Percentiles rank a stretch among this genome's conserved stretches.
These are phyloP conservation scores for Penicillium steckii DNA, from an alignment of 495 filamentous ascomycete species.

Conservation along the genomic window DNA sequence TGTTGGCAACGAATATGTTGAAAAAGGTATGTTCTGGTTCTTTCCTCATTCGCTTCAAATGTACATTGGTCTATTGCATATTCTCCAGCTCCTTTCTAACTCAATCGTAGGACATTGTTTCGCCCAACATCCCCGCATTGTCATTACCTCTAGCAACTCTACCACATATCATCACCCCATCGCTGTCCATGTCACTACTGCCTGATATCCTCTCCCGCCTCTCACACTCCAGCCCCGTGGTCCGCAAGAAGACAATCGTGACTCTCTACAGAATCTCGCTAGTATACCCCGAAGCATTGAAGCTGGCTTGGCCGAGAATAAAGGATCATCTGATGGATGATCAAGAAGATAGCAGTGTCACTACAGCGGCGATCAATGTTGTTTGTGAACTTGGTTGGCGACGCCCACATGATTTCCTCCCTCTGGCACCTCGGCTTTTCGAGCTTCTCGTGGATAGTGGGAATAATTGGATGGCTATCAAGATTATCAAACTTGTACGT, in stretches of 20 bases:
- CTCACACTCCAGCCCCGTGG: slow-evolving; percentile 73
- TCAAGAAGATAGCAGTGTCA: slow-evolving; percentile 87
- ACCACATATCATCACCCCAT: slow-evolving; percentile 88
- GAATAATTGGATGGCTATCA: slow-evolving; percentile 99
- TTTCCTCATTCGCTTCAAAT: neutral
- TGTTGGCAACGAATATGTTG: slow-evolving; percentile 94
- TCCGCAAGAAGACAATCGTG: slow-evolving; percentile 93
- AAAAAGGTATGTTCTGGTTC: slow-evolving; percentile 72
- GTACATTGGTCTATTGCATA: too few species aligned
- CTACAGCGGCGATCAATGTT: slow-evolving; percentile 92
- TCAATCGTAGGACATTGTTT: slow-evolving; percentile 68
- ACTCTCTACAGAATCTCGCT: slow-evolving; percentile 89
- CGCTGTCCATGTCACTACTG: slow-evolving; percentile 82
- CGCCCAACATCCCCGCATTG: slow-evolving; percentile 69
- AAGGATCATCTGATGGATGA: slow-evolving; percentile 92
- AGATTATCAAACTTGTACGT: slow-evolving; percentile 91
- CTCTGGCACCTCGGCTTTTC: slow-evolving; percentile 87
- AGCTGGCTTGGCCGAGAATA: slow-evolving; percentile 93
- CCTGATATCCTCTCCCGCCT: slow-evolving; percentile 84
- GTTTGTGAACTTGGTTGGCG: slow-evolving; percentile 95
- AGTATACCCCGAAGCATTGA: slow-evolving; percentile 90
- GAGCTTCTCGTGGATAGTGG: slow-evolving; percentile 87
- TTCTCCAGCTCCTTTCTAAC: slow-evolving; percentile 10
- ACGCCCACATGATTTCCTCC: slow-evolving; percentile 88
- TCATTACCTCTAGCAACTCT: slow-evolving; percentile 82